Evolutionary conservation across 106 monocot species (phyloP).

Genomic region (Vanilla planifolia): DNA sequence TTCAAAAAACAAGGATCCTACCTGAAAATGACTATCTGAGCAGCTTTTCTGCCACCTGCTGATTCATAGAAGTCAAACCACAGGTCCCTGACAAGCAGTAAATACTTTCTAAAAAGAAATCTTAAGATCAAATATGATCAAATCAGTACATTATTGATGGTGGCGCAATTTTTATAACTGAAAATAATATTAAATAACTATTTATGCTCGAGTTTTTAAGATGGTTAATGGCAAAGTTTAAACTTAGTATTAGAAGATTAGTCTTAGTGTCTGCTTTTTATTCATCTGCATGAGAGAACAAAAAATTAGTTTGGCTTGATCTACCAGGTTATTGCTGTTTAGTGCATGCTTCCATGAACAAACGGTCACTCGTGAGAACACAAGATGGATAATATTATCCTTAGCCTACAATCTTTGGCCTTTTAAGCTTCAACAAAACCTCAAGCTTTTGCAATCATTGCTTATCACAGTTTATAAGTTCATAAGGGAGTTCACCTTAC

Average conservation of each 20-base stretch:
- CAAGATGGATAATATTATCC: background rate
- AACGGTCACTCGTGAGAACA: background rate
- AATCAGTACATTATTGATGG: too few species aligned
- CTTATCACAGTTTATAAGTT: background rate
- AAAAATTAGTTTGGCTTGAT: too few species aligned
- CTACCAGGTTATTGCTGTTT: background rate
- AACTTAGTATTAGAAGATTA: too few species aligned
- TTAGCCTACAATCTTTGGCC: background rate
- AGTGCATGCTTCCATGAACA: background rate
- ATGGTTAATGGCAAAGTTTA: too few species aligned
- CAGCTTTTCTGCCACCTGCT: constrained; percentile 41
- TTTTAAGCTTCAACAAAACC: too few species aligned
- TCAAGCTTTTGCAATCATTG: background rate
- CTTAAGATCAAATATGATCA: too few species aligned
- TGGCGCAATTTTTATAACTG: too few species aligned
- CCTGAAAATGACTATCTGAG: constrained; percentile 86
- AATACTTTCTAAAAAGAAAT: too few species aligned
- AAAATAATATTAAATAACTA: too few species aligned
- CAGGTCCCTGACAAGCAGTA: constrained; percentile 74
- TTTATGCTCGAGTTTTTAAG: too few species aligned
- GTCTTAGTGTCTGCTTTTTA: too few species aligned
- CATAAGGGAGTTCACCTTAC: background rate
- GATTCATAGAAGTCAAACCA: constrained; percentile 65
- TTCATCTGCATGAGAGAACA: too few species aligned
- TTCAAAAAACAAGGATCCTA: constrained; percentile 9